Base-by-base conservation (phyloP, 371 early-diverging fungal genomes). In the Dichotomocladium elegans region DNA sequence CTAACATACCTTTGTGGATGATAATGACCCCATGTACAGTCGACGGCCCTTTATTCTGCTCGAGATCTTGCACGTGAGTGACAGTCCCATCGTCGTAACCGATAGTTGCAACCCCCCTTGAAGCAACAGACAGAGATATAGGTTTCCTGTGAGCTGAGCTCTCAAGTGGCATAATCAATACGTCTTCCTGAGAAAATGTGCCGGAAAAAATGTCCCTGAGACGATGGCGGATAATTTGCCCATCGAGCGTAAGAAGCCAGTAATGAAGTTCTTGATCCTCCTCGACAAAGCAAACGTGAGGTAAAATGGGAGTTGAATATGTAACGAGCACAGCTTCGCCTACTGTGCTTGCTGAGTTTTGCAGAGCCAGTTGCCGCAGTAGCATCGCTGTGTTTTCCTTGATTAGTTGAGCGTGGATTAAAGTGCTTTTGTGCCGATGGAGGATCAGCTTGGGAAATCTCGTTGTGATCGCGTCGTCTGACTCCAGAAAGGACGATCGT, bases 391-490 rank as follows among this genome's bases (percentile, higher is more conserved):
- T 47, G 22, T 48, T 48, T 12, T 48, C 33, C 21, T 55, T 35
- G 22, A 44, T 22, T 17, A 54, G 45, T 31, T 28, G 31, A 15
- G 55, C 48, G 22, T 47, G 48, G 27, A 47, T 34, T 21, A 48
- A 47, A 10, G 27, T 19, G 19, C 26, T 14, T 22, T 43, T 30
- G n/a, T 28, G 25, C 10, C 42, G 44, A 22, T 44, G 45, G 22
- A 43, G 34, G 7, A 28, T 34, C 11, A 47, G 22, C 85, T 15
- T 37, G 37, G 37, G 37, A 17, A 17, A 21, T 12, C 5, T 17
- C n/a, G 37, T 9, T 6, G 5, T 37, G 17, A 17, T 21, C 37
- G n/a, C 37, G 4, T 4, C 15, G 9, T 21, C 37, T 17, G n/a
- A 21, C n/a, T 37, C 37, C n/a, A n/a, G n/a, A n/a, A n/a, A n/a